Conservation (phyloP, 106 monocot species). For the Amphibolis antarctica region DNA sequence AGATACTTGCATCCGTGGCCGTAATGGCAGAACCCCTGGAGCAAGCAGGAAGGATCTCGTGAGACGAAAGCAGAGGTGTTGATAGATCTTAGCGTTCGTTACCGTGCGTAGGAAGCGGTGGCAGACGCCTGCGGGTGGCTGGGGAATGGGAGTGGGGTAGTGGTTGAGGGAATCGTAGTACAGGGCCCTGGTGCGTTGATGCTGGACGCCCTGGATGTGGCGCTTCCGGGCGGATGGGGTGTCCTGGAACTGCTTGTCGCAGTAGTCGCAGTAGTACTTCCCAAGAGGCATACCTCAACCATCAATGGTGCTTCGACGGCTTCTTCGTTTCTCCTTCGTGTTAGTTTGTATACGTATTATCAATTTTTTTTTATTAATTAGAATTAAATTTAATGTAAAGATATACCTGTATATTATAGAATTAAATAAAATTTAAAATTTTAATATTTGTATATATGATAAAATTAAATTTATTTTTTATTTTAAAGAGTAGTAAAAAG, state of each 20-base stretch:
- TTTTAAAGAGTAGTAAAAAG: too few relatives aligned
- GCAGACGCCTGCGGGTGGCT: constrained; percentile 32
- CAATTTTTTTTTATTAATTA: too few relatives aligned
- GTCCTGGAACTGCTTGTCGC: constrained; percentile 92
- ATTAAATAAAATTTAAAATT: too few relatives aligned
- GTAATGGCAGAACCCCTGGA: constrained; percentile 50
- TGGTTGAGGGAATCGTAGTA: constrained; percentile 53
- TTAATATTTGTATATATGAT: too few relatives aligned
- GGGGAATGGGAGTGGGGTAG: constrained; percentile 16
- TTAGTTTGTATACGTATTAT: too few relatives aligned
- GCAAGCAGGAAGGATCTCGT: background rate
- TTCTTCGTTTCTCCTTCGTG: too few relatives aligned
- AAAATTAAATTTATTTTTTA: too few relatives aligned
- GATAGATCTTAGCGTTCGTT: background rate
- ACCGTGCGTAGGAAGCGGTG: constrained; percentile 78
- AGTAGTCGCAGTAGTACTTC: constrained; percentile 87
- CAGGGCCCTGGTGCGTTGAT: constrained; percentile 61
- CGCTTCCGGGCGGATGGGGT: constrained; percentile 56
- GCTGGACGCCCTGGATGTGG: constrained; percentile 56
- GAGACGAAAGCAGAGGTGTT: background rate
- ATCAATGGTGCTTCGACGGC: too few relatives aligned
- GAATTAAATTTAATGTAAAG: too few relatives aligned
- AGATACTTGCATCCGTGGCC: constrained; percentile 55
- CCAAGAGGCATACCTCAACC: constrained; percentile 56
- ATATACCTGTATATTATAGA: too few relatives aligned